Evolutionary conservation across 768 basidiomycete genomes (phyloP).

Genomic region (Leucocoprinus birnbaumii): DNA sequence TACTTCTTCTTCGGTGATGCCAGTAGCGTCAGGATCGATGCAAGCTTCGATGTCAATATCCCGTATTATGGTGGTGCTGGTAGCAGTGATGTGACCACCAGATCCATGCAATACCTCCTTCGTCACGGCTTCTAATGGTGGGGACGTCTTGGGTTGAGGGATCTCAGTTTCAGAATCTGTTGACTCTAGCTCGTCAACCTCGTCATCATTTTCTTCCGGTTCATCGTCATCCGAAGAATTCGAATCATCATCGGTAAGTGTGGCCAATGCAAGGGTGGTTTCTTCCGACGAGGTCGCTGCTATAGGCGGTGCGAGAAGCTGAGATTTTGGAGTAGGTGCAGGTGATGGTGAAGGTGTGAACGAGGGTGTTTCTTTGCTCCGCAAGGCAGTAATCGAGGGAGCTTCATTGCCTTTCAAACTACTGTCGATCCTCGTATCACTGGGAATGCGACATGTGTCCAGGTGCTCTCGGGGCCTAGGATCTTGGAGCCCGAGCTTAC

Average conservation of each 20-base stretch:
- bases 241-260: not conserved
- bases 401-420: not conserved
- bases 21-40: conserved; percentile 11
- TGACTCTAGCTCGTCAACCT: conserved; percentile 4
- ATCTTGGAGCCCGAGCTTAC: not conserved
- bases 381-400: not conserved
- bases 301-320: not conserved
- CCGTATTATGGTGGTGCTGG: not conserved
- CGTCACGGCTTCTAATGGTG: not conserved
- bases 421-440: not conserved
- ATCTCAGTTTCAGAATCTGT: conserved; percentile 11
- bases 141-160: not conserved
- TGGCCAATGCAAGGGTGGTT: not conserved
- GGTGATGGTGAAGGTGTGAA: not conserved
- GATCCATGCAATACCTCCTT: not conserved
- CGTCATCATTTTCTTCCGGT: not conserved
- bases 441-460: not conserved
- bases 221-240: not conserved
- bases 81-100: not conserved
- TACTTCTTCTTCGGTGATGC: conserved; percentile 13
- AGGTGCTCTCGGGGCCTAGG: not conserved
- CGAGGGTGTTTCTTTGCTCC: not conserved
- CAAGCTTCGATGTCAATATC: conserved; percentile 11
- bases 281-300: not conserved
- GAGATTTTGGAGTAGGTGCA: not conserved